These are phyloP conservation scores for Sordariomycetes sp. DNA, from an alignment of 2,329 filamentous ascomycete genomes.

Conservation along the genomic window DNA sequence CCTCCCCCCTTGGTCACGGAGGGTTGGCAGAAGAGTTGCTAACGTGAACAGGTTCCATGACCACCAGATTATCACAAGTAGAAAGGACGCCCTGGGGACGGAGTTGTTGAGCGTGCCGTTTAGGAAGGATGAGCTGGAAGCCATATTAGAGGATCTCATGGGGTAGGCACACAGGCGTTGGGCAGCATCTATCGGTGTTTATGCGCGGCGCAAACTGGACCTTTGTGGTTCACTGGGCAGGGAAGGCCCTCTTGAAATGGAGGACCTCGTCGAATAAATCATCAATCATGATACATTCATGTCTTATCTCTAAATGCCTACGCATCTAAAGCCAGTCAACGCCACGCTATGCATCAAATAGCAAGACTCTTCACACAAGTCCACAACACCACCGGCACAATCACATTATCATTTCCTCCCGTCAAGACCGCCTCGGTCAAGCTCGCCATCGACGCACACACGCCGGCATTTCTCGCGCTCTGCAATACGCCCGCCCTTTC, in stretches of 20 bases:
- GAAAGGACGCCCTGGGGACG: constrained; percentile 75
- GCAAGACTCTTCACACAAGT: constrained; percentile 74
- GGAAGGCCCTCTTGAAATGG: no score
- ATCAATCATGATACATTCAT: no score
- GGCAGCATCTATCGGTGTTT: no score
- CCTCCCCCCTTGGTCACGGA: neutral
- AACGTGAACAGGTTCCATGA: constrained; percentile 68
- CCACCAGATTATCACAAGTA: constrained; percentile 91
- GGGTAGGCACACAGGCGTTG: constrained; percentile 13
- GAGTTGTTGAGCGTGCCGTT: constrained; percentile 83
- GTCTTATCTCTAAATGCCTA: no score
- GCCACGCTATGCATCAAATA: constrained; percentile 27
- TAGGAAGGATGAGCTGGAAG: constrained; percentile 78
- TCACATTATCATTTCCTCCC: constrained; percentile 96
- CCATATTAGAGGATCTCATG: constrained; percentile 66
- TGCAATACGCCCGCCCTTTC: constrained; percentile 25
- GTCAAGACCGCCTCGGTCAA: constrained; percentile 92
- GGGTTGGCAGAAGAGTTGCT: constrained; percentile 8
- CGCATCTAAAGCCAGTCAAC: neutral
- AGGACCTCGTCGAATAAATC: no score
- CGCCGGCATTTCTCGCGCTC: constrained; percentile 53
- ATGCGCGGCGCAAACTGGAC: no score
- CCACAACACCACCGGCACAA: constrained; percentile 91
- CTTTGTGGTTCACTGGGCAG: no score
- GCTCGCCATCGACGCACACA: constrained; percentile 74